phyloP scores from a whole-genome alignment of 371 early-diverging fungal genomes.

The Mucor plumbeus region DNA sequence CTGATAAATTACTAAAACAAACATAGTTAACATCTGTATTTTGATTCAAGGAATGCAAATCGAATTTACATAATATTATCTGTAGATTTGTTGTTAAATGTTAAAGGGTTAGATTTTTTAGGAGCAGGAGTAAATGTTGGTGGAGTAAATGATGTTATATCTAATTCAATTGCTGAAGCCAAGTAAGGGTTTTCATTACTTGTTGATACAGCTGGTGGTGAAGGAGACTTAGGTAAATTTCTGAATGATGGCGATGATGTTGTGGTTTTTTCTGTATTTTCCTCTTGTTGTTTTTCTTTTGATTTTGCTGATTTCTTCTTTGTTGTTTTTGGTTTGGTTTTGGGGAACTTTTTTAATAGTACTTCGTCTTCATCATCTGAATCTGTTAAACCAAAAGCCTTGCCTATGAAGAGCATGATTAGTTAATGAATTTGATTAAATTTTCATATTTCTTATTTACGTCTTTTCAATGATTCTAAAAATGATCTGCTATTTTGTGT shows the following conservation, averaged over 20 bases:
- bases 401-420: constrained; percentile 20
- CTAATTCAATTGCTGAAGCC: not conserved
- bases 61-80: not conserved
- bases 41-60: not conserved
- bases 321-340: not conserved
- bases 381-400: constrained; percentile 30
- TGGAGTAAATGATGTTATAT: not conserved
- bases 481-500: constrained; percentile 21
- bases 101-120: not conserved
- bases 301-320: not conserved
- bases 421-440: not conserved
- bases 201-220: not conserved
- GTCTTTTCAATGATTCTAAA: constrained; percentile 30
- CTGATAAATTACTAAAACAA: constrained; percentile 6
- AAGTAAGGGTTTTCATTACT: not conserved
- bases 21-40: not conserved
- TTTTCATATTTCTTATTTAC: constrained; percentile 14
- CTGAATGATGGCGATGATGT: not conserved
- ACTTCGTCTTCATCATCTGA: constrained; percentile 16
- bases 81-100: not conserved
- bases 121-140: not conserved
- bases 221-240: not conserved
- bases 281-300: not conserved
- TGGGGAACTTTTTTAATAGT: not conserved
- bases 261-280: not conserved